Evolutionary conservation across 805 yeast species (phyloP).

Genomic region (Saccharomycopsis fibuligera): DNA sequence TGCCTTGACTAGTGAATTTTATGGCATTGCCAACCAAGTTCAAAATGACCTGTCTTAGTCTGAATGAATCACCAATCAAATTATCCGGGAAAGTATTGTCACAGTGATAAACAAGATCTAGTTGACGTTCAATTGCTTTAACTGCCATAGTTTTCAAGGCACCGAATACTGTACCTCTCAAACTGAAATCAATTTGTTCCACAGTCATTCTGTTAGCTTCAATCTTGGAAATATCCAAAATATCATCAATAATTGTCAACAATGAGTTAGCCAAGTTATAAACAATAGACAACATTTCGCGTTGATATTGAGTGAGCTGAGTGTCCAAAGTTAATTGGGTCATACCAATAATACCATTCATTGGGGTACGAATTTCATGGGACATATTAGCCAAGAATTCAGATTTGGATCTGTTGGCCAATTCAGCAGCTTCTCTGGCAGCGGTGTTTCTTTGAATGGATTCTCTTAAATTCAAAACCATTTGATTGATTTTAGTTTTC

Average conservation of each 20-base stretch:
- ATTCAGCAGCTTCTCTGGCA: constrained; percentile 90
- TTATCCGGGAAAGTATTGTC: constrained; percentile 86
- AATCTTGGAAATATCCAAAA: constrained; percentile 85
- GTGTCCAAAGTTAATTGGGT: constrained; percentile 85
- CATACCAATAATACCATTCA: constrained; percentile 92
- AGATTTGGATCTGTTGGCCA: constrained; percentile 83
- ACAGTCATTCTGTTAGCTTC: constrained; percentile 93
- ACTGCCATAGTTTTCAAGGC: constrained; percentile 86
- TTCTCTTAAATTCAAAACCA: constrained; percentile 82
- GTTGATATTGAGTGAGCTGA: constrained; percentile 82
- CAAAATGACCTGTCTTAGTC: constrained; percentile 79
- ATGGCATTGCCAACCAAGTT: constrained; percentile 88
- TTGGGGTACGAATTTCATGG: constrained; percentile 84
- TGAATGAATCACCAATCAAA: constrained; percentile 81
- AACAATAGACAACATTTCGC: constrained; percentile 87
- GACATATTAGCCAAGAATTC: constrained; percentile 88
- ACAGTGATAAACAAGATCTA: constrained; percentile 72
- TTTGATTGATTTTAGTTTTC: constrained; percentile 57
- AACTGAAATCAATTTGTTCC: constrained; percentile 79
- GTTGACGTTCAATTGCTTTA: constrained; percentile 79
- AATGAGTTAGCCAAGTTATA: constrained; percentile 82
- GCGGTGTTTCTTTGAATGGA: constrained; percentile 88
- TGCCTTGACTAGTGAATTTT: constrained; percentile 78
- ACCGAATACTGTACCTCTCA: constrained; percentile 84
- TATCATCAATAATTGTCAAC: constrained; percentile 83